Base-by-base conservation (phyloP, 2,329 filamentous ascomycete species). In the Chlorencoelia australis region DNA sequence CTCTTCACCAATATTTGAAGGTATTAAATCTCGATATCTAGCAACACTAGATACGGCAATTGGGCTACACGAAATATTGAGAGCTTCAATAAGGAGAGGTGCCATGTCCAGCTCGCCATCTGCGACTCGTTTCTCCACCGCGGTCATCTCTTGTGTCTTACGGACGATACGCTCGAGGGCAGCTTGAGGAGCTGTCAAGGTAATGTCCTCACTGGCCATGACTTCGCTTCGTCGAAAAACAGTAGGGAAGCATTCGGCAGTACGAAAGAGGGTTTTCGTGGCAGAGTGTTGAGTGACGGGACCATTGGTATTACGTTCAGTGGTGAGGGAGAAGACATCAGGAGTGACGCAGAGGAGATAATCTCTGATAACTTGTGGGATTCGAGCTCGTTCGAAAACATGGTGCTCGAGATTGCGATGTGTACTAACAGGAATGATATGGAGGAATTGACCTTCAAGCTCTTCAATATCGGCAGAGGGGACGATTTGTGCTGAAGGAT, bases 201-300 rank as follows among this genome's bases (percentile, higher is more conserved):
- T 69, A 13, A 53, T 32, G 6, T 80, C 78, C 13, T 79, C 72
- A 1, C 73, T 68, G 5, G 74, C 66, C 10, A 93, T 63, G 42
- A 96, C 82, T 61, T 95, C 88, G 49, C 85, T 94, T 37, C 88
- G 75, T 20, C 86, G 75, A 17, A 95, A 65, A 32, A 96, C 93
- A 1, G 88, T 95, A 1, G 89, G 91, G 63, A 96, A 96, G 1
- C 79, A 62, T 51, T 95, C 88, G 0, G 79, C 79, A 1, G 87
- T 89, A 0, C 77, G 82, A 57, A 86, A 94, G 1, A 95, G 62
- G 0, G 78, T 71, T 66, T 95, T 96, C 56, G 94, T 83, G 0
- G 86, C 78, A 44, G 70, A 82, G 49, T 91, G 83, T 36, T 84
- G 79, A 15, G 74, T 67, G 3, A 82, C 76, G 1, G 76, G 71